Base-by-base conservation (phyloP, 2,329 filamentous ascomycete genomes). In the Penicillium sp. region DNA sequence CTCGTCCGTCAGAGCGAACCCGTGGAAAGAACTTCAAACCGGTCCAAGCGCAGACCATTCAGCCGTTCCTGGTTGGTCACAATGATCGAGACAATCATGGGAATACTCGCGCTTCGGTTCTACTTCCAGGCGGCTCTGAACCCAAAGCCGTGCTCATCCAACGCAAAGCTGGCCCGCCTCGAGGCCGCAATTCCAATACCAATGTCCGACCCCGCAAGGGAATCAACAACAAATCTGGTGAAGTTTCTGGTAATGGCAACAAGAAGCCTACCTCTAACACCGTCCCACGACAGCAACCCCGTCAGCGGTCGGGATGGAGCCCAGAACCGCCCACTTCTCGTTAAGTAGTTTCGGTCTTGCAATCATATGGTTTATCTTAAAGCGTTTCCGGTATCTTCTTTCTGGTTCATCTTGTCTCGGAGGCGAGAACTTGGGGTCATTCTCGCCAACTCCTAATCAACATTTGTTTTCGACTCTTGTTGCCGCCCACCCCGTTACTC, bases 11-110 rank as follows among this genome's bases (percentile, higher is more conserved):
- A 13, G 67, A 72, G 17, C 67, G 69, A 21, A 61, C 73, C 31
- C 69, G 71, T 7, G 70, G 79, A 13, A 77, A 81, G 41, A 81
- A 82, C 49, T 76, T 78, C 36, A 87, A 85, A 68, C 78, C 82
- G 1, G 75, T 86, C 13, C 83, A 84, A 43, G 71, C 80, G 8
- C 80, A 78, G 15, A 82, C 74, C 59, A 69, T 75, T 52, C 79
- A 83, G 45, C 67, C 79, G 15, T 74, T 78, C 57, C 64, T 68
- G 41, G 78, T 83, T 43, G 68, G 70, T 49, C 55, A 70, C 38
- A 66, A 68, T 51, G 79, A 76, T 52, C 75, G 63, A 55, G 75
- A 73, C 65, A 70, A 65, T 58, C 75, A 69, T 59, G 68, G 68
- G 52, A 73, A 71, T 41, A 52, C 66, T 53, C 77, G 72, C 19